A percentile compares a stretch with the other conserved stretches of the same genome.
Evolutionary conservation across 225 moss, liverwort and hornwort species (phyloP).

Genomic region (Marchantia polymorpha): DNA sequence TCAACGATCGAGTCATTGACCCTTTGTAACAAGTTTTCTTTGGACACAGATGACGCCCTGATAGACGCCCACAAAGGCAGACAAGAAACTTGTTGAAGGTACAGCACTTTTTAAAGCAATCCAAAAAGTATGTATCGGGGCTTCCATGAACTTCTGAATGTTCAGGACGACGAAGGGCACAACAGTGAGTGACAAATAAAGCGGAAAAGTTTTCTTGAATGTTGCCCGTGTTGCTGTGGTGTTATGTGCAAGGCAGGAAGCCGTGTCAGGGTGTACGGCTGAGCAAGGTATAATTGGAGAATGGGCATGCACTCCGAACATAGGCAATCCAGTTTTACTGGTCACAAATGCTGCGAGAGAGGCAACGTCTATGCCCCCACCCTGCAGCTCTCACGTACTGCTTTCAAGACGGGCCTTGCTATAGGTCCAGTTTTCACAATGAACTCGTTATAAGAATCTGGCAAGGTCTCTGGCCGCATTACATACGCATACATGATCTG

Average conservation of each 20-base stretch:
- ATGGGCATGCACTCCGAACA: conserved; percentile 49
- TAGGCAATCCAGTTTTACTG: conserved; percentile 49
- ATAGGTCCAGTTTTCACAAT: conserved; percentile 82
- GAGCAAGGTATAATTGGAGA: conserved; percentile 70
- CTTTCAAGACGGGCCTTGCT: conserved; percentile 64
- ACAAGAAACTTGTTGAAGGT: conserved; percentile 73
- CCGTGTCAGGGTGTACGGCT: conserved; percentile 63
- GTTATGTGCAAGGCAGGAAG: conserved; percentile 71
- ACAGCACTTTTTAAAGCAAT: conserved; percentile 77
- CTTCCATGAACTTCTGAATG: conserved; percentile 83
- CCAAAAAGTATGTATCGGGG: conserved; percentile 74
- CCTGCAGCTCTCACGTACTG: conserved; percentile 73
- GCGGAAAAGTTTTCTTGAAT: conserved; percentile 85
- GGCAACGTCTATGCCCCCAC: conserved; percentile 64
- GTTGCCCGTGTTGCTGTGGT: conserved; percentile 62
- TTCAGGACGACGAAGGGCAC: conserved; percentile 91
- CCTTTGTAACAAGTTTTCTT: conserved; percentile 67
- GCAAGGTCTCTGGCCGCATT: conserved; percentile 90
- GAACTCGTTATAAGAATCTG: conserved; percentile 77
- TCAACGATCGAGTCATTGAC: too few species aligned
- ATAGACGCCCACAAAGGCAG: conserved; percentile 78
- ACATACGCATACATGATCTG: conserved; percentile 93
- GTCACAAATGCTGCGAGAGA: conserved; percentile 61
- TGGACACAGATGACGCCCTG: conserved; percentile 76
- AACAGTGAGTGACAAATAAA: conserved; percentile 79